Evolutionary conservation across 2,329 filamentous ascomycete genomes (phyloP).

Genomic region (Cyanodermella asteris): DNA sequence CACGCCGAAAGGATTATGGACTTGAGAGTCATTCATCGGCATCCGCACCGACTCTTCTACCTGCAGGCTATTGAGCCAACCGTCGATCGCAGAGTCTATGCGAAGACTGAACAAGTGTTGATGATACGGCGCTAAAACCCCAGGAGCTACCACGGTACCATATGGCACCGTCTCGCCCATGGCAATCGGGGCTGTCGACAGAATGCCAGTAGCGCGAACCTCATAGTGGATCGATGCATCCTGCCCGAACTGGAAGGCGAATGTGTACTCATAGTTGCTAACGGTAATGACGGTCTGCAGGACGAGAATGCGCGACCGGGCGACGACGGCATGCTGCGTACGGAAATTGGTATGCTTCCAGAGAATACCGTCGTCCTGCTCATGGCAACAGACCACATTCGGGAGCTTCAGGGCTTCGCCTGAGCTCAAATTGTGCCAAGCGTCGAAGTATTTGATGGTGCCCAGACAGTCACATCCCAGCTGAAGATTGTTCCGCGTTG

Average conservation of each 20-base stretch:
- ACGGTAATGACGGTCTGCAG: constrained; percentile 86
- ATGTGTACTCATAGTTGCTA: constrained; percentile 84
- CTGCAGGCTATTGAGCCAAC: constrained; percentile 33
- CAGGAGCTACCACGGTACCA: constrained; percentile 79
- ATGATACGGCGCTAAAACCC: constrained; percentile 88
- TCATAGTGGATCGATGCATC: constrained; percentile 83
- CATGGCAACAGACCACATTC: constrained; percentile 88
- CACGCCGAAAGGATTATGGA: constrained; percentile 39
- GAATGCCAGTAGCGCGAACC: constrained; percentile 74
- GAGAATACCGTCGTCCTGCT: constrained; percentile 75
- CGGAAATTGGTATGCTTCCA: constrained; percentile 94
- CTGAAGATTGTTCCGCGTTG: constrained; percentile 60
- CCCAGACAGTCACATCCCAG: constrained; percentile 76
- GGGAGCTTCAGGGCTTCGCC: constrained; percentile 64
- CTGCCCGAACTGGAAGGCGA: constrained; percentile 78
- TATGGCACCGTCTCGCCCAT: constrained; percentile 62
- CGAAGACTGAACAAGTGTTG: constrained; percentile 88
- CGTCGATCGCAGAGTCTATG: constrained; percentile 71
- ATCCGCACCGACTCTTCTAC: constrained; percentile 34
- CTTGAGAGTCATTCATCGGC: constrained; percentile 24
- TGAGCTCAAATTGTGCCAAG: constrained; percentile 56
- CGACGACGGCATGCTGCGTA: constrained; percentile 69
- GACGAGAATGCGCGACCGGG: constrained; percentile 64
- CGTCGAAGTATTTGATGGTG: constrained; percentile 77
- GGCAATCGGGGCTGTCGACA: constrained; percentile 74